A percentile compares a stretch with the other conserved stretches of the same genome.
Conservation (phyloP, 1,284 basidiomycete species). For the Leccinum variabile region DNA sequence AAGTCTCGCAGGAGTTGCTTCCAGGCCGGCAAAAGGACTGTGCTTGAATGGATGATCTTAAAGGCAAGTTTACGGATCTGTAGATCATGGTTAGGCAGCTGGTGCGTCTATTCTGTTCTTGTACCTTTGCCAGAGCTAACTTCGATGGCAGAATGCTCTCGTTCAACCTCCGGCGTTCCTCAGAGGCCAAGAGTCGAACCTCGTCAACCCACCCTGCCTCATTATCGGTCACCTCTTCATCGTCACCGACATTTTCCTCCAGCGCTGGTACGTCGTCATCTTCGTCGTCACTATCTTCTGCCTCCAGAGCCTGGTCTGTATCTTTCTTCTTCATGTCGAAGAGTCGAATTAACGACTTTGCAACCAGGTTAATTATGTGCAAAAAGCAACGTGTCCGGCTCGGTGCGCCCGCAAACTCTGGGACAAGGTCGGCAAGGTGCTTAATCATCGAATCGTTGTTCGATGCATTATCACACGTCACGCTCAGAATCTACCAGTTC, state of each 20-base stretch:
- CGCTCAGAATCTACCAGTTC: not conserved
- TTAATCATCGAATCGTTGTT: constrained; percentile 2
- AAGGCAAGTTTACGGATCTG: not conserved
- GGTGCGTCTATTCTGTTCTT: not conserved
- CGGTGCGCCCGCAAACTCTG: not conserved
- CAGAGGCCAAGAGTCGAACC: not conserved
- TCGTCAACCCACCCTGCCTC: not conserved
- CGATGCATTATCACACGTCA: not conserved
- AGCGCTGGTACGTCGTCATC: not conserved
- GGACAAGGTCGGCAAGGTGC: not conserved
- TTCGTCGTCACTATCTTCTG: not conserved
- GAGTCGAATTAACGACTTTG: not conserved
- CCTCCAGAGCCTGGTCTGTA: not conserved
- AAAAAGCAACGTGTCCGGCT: not conserved
- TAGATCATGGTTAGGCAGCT: not conserved
- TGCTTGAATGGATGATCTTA: not conserved
- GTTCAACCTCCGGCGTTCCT: not conserved
- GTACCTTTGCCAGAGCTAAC: not conserved
- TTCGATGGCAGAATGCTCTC: not conserved
- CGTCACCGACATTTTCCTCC: not conserved
- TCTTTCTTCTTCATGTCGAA: not conserved
- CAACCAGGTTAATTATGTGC: not conserved
- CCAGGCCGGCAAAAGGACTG: not conserved
- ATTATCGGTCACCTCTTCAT: not conserved
- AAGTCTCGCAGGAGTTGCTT: not conserved